Percentiles rank a stretch among this genome's conserved stretches.
phyloP scores from a whole-genome alignment of 192 early-diverging fungal species.

The Rhizophagus prolifer region DNA sequence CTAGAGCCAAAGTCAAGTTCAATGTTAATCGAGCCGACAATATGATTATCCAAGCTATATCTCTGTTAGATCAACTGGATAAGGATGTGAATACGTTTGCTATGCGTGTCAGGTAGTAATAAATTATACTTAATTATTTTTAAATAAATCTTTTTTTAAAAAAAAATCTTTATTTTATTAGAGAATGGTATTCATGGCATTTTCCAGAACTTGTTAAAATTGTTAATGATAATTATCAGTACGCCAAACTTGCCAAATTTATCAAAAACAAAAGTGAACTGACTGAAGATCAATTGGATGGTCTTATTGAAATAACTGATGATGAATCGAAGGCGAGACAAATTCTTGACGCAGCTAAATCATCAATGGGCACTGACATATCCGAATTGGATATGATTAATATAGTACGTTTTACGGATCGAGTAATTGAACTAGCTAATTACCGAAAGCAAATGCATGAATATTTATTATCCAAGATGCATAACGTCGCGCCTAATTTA shows the following conservation, averaged over 20 bases:
- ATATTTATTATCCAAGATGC: conserved; percentile 96
- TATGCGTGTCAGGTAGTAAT: conserved; percentile 78
- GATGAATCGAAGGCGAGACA: conserved; percentile 83
- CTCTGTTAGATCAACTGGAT: conserved; percentile 94
- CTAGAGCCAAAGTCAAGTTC: conserved; percentile 99
- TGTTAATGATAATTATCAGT: conserved; percentile 88
- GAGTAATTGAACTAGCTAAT: conserved; percentile 86
- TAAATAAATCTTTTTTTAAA: neutral
- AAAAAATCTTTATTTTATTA: conserved; percentile 31
- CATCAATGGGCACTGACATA: conserved; percentile 99
- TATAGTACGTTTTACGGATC: conserved; percentile 90
- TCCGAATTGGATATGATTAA: conserved; percentile 94
- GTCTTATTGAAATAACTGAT: conserved; percentile 76
- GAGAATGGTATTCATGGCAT: conserved; percentile 99
- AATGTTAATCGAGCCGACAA: conserved; percentile 98
- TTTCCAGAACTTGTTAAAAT: conserved; percentile 99
- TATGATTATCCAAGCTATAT: conserved; percentile 86
- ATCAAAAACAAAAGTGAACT: conserved; percentile 91
- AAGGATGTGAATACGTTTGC: conserved; percentile 98
- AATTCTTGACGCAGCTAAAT: conserved; percentile 89
- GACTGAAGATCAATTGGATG: conserved; percentile 71
- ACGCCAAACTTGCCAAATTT: conserved; percentile 84
- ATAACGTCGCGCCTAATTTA: conserved; percentile 94
- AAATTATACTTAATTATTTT: neutral
- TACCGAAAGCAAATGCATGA: conserved; percentile 91